phyloP scores from a whole-genome alignment of 108 stramenopile species.

The Cyclotella kingstonii region DNA sequence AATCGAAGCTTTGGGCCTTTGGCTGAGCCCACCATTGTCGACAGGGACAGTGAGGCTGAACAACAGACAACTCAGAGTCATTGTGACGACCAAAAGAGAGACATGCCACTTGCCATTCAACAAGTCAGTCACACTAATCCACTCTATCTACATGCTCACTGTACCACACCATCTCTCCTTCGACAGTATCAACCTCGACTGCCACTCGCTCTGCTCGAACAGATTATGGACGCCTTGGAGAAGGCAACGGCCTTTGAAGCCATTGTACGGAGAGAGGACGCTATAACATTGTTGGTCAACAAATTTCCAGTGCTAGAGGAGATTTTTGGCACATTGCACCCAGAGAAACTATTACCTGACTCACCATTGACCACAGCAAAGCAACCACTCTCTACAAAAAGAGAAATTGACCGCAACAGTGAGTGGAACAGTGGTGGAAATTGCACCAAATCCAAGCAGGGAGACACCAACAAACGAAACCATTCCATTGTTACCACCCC shows the following conservation, averaged over 20 bases:
- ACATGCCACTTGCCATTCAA: constrained; percentile 6
- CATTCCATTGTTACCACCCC: background rate
- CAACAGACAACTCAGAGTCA: constrained; percentile 3
- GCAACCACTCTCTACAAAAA: too few species aligned
- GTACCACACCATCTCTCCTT: constrained; percentile 13
- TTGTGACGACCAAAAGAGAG: background rate
- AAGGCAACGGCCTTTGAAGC: constrained; percentile 84
- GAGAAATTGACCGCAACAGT: constrained; percentile 1
- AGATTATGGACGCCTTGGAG: constrained; percentile 78
- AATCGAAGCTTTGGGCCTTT: constrained; percentile 68
- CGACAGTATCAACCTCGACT: constrained; percentile 42
- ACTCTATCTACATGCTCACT: constrained; percentile 16
- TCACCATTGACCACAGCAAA: too few species aligned
- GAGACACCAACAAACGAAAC: background rate
- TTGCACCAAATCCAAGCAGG: background rate
- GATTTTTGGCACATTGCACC: too few species aligned
- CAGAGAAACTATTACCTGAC: too few species aligned
- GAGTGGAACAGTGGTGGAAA: constrained; percentile 11
- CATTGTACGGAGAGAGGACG: constrained; percentile 62
- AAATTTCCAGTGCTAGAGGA: constrained; percentile 58
- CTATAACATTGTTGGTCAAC: constrained; percentile 55
- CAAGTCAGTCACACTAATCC: constrained; percentile 36
- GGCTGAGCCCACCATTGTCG: constrained; percentile 16
- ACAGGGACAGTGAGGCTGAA: constrained; percentile 3
- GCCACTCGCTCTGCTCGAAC: constrained; percentile 56